These are phyloP conservation scores for Pulveroboletus frians DNA, from an alignment of 768 basidiomycete genomes.

Conservation along the genomic window DNA sequence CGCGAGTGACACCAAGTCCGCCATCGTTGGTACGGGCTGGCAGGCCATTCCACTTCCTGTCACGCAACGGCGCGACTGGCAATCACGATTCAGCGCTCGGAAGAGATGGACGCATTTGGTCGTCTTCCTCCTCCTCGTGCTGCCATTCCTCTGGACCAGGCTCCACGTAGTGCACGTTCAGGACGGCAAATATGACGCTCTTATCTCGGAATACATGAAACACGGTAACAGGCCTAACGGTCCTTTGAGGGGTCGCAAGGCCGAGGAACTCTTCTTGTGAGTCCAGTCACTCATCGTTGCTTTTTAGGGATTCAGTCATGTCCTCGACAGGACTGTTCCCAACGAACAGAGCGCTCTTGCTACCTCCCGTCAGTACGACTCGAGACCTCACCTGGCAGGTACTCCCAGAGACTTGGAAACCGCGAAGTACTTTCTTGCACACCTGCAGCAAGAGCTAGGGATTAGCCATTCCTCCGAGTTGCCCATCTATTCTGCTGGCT, in stretches of 20 bases:
- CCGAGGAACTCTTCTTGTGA: constrained; percentile 45
- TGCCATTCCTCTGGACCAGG: constrained; percentile 15
- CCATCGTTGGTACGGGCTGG: neutral
- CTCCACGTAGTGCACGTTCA: constrained; percentile 2
- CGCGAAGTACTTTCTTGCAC: constrained; percentile 48
- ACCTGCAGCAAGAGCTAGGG: constrained; percentile 50
- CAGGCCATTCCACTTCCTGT: constrained; percentile 19
- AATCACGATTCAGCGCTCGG: neutral
- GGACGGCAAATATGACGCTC: constrained; percentile 9
- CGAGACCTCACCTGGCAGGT: constrained; percentile 59
- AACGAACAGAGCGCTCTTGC: constrained; percentile 44
- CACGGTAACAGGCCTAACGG: constrained; percentile 11
- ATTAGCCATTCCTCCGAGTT: constrained; percentile 26
- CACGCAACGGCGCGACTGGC: constrained; percentile 4
- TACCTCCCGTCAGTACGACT: constrained; percentile 48
- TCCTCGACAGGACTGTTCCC: constrained; percentile 42
- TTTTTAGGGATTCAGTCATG: neutral
- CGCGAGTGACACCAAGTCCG: constrained; percentile 3
- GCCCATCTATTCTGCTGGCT: constrained; percentile 56
- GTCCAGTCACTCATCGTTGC: constrained; percentile 9
- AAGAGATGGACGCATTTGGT: constrained; percentile 14
- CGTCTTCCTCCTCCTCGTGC: constrained; percentile 8
- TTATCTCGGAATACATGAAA: constrained; percentile 17
- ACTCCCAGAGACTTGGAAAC: constrained; percentile 50
- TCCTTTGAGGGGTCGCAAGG: constrained; percentile 31